Evolutionary conservation across 2,329 filamentous ascomycete genomes (phyloP).

Genomic region (Nothophoma quercina): DNA sequence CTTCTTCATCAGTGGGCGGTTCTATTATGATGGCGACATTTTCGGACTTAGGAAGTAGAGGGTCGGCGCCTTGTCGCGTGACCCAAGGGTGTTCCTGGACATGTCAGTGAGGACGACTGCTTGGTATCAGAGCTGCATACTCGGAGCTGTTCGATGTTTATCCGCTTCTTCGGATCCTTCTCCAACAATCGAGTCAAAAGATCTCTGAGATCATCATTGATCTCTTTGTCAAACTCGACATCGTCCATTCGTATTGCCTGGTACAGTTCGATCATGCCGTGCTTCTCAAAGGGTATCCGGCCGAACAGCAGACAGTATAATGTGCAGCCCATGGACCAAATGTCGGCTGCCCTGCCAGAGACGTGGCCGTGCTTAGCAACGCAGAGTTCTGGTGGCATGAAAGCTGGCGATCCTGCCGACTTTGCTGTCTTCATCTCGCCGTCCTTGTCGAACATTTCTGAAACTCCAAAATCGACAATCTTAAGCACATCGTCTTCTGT

Average conservation of each 20-base stretch:
- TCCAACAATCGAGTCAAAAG: conserved; percentile 77
- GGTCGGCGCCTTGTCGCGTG: conserved; percentile 78
- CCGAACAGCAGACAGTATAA: conserved; percentile 93
- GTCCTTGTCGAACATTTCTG: conserved; percentile 94
- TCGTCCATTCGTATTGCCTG: conserved; percentile 81
- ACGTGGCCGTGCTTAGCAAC: conserved; percentile 85
- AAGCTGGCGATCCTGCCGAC: conserved; percentile 92
- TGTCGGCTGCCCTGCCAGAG: conserved; percentile 87
- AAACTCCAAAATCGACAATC: conserved; percentile 98
- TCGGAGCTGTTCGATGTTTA: conserved; percentile 81
- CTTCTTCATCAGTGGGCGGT: conserved; percentile 86
- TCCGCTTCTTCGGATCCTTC: conserved; percentile 83
- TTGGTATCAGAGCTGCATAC: conserved; percentile 59
- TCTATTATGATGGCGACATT: conserved; percentile 85
- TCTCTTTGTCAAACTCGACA: conserved; percentile 67
- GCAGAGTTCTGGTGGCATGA: conserved; percentile 92
- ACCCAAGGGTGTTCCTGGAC: conserved; percentile 89
- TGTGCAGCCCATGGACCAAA: conserved; percentile 98
- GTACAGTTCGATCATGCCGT: conserved; percentile 84
- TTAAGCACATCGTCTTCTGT: conserved; percentile 94
- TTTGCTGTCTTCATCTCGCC: conserved; percentile 90
- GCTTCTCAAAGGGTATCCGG: conserved; percentile 81
- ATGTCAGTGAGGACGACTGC: conserved; percentile 20
- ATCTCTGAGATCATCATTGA: conserved; percentile 74
- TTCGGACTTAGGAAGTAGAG: conserved; percentile 79